Evolutionary conservation across 257 asterid species (phyloP).

Genomic region (Plectranthus barbatus): DNA sequence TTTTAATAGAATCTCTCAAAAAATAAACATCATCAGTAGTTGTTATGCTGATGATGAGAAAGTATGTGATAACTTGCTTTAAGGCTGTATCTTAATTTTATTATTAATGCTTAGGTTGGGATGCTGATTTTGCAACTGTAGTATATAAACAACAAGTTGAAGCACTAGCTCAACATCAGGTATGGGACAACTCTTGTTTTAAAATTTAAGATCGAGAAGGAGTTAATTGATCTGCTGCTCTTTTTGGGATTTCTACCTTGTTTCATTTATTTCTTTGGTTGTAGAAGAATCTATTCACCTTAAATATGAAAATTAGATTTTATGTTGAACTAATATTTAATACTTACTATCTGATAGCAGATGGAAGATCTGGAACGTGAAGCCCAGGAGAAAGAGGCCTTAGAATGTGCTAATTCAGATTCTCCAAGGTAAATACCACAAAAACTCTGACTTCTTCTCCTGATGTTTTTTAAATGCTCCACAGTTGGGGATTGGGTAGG

Average conservation of each 20-base stretch:
- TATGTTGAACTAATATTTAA: constrained; percentile 9
- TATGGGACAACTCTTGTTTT: too few species aligned
- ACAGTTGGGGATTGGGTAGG: too few species aligned
- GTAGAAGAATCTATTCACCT: background rate
- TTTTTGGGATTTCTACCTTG: constrained; percentile 7
- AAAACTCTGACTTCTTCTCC: background rate
- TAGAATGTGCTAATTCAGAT: constrained; percentile 57
- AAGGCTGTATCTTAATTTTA: constrained; percentile 5
- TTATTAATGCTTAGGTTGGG: constrained; percentile 77
- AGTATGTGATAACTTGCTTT: constrained; percentile 5
- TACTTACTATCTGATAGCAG: constrained; percentile 50
- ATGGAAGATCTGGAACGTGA: constrained; percentile 76
- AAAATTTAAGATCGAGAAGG: too few species aligned
- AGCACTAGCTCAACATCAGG: constrained; percentile 89
- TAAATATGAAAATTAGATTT: background rate
- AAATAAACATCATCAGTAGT: background rate
- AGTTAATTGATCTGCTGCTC: background rate
- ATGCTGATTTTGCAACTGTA: constrained; percentile 94
- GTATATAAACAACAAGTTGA: constrained; percentile 90
- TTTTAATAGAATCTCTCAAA: background rate
- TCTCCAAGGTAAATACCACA: constrained; percentile 44
- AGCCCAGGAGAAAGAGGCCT: constrained; percentile 85
- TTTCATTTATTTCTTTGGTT: background rate
- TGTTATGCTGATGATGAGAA: background rate
- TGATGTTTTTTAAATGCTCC: background rate